phyloP scores from a whole-genome alignment of 208 protist genomes.

The Tritrichomonas musculus region DNA sequence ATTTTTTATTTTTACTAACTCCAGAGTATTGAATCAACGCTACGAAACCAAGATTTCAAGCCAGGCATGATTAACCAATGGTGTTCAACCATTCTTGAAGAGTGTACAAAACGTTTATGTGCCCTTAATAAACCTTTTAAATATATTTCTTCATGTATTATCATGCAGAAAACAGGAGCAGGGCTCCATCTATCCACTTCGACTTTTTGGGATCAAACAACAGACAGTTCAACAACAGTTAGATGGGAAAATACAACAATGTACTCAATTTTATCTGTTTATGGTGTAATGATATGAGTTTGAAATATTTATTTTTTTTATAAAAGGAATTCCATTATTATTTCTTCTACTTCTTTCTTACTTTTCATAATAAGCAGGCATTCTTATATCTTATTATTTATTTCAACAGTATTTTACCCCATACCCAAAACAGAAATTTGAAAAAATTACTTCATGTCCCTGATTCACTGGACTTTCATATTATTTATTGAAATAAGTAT shows the following conservation, averaged over 20 bases:
- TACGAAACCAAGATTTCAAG: conserved; percentile 27
- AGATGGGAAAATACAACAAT: conserved; percentile 22
- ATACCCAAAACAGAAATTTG: no score
- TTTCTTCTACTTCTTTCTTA: neutral
- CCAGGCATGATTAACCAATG: conserved; percentile 25
- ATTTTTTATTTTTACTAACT: conserved; percentile 30
- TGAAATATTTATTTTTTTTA: neutral
- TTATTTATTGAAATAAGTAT: no score
- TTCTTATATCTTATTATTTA: no score
- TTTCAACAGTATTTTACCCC: no score
- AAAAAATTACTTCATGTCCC: no score
- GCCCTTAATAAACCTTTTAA: conserved; percentile 74
- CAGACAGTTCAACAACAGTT: conserved; percentile 52
- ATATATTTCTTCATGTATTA: conserved; percentile 69
- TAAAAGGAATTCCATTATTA: neutral
- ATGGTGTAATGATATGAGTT: conserved; percentile 22
- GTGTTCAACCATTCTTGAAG: conserved; percentile 21
- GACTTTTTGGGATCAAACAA: conserved; percentile 76
- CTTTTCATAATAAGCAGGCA: neutral
- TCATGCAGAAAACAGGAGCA: conserved; percentile 77
- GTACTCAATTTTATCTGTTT: conserved; percentile 22
- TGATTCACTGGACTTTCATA: no score
- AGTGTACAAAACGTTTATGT: neutral
- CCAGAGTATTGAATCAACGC: conserved; percentile 30
- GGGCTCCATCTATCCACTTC: conserved; percentile 70